These are phyloP conservation scores for Globisporangium nagaii DNA, from an alignment of 352 stramenopile genomes.

Conservation along the genomic window DNA sequence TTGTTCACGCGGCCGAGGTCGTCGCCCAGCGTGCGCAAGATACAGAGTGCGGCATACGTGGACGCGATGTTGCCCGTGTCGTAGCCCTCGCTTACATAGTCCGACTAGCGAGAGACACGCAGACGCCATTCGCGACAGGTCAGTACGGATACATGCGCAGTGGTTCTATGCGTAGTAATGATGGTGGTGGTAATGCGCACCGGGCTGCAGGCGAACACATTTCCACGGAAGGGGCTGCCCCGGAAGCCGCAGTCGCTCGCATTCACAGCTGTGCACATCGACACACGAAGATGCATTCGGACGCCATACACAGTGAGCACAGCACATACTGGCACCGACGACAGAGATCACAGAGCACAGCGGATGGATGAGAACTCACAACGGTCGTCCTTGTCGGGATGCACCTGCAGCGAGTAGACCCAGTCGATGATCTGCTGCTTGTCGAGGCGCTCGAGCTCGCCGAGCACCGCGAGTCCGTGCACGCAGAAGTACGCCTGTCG, in stretches of 20 bases:
- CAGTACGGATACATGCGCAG: no score
- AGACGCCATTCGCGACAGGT: no score
- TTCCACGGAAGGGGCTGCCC: slow-evolving; percentile 59
- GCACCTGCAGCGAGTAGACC: slow-evolving; percentile 81
- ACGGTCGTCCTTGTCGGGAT: slow-evolving; percentile 54
- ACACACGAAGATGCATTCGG: no score
- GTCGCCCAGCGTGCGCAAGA: slow-evolving; percentile 81
- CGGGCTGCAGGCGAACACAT: slow-evolving; percentile 39
- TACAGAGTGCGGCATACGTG: slow-evolving; percentile 79
- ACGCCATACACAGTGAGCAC: not conserved
- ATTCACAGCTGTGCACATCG: slow-evolving; percentile 39
- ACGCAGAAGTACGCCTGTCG: slow-evolving; percentile 81
- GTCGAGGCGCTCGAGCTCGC: slow-evolving; percentile 67
- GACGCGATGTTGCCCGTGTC: slow-evolving; percentile 83
- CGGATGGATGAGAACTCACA: slow-evolving; percentile 18
- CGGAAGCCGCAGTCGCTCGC: slow-evolving; percentile 69
- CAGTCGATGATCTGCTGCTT: slow-evolving; percentile 75
- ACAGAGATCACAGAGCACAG: not conserved
- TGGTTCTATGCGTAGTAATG: no score
- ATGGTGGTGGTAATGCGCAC: no score
- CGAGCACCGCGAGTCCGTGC: slow-evolving; percentile 76
- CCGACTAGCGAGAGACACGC: slow-evolving; percentile 21
- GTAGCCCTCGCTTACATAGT: slow-evolving; percentile 70
- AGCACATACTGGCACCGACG: no score
- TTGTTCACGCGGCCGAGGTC: slow-evolving; percentile 77